phyloP scores from a whole-genome alignment of 1,284 basidiomycete genomes.

The Pseudozyma sp. region DNA sequence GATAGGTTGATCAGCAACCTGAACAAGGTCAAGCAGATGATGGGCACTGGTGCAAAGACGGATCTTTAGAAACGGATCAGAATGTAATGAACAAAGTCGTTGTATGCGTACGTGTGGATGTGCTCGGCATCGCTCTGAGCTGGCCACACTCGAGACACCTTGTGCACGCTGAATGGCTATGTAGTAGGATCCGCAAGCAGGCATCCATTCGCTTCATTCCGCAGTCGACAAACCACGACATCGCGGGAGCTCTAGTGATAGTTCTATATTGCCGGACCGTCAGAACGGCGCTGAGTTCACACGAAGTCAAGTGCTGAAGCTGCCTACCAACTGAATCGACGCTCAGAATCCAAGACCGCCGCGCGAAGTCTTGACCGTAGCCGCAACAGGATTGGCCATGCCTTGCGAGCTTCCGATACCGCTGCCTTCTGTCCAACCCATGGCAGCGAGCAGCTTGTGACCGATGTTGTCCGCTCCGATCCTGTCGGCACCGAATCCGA shows the following conservation, averaged over 20 bases:
- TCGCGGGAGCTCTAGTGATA: too few relatives aligned
- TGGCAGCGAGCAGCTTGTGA: constrained; percentile 62
- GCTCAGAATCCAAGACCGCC: constrained; percentile 61
- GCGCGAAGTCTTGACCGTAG: constrained; percentile 63
- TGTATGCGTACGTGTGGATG: background rate
- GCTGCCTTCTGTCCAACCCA: constrained; percentile 66
- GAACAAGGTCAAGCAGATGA: constrained; percentile 45
- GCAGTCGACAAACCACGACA: too few relatives aligned
- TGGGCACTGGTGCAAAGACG: constrained; percentile 12
- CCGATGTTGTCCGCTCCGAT: constrained; percentile 67
- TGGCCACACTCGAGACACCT: too few relatives aligned
- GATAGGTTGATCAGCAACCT: constrained; percentile 36
- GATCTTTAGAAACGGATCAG: constrained; percentile 19
- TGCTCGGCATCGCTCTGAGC: too few relatives aligned
- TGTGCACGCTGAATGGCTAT: too few relatives aligned
- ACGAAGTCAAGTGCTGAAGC: too few relatives aligned
- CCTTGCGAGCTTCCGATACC: constrained; percentile 63
- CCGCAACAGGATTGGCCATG: constrained; percentile 61
- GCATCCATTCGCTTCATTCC: too few relatives aligned
- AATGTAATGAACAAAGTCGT: background rate
- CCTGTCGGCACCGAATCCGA: constrained; percentile 63
- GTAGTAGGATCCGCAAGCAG: too few relatives aligned
- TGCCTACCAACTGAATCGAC: too few relatives aligned
- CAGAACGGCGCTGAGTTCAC: too few relatives aligned
- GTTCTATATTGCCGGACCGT: too few relatives aligned